A percentile compares a stretch with the other conserved stretches of the same genome.
These are phyloP conservation scores for Protostelium mycophagum DNA, from an alignment of 78 protist genomes.

Conservation along the genomic window DNA sequence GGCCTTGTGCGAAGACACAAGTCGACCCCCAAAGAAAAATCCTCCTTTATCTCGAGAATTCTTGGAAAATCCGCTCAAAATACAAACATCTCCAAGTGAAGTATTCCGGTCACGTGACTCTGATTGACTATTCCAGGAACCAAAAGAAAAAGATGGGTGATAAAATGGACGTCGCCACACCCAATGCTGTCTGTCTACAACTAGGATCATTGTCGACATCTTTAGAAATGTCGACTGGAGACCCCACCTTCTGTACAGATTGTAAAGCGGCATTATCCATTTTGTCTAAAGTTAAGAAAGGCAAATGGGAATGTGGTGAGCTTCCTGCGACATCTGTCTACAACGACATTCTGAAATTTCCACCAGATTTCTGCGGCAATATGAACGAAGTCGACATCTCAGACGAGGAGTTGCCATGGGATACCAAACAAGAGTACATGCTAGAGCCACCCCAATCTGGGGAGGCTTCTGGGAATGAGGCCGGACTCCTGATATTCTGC, in stretches of 20 bases:
- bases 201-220: neutral
- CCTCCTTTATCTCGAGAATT: neutral
- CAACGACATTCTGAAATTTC: neutral
- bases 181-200: neutral
- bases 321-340: neutral
- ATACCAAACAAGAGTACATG: neutral
- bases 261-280: neutral
- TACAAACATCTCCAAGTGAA: too few species aligned
- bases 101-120: too few species aligned
- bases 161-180: neutral
- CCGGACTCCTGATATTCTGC: neutral
- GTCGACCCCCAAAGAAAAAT: neutral
- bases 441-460: neutral
- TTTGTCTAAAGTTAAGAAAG: neutral
- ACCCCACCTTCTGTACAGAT: neutral
- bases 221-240: neutral
- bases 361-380: neutral
- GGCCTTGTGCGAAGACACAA: neutral
- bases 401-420: neutral
- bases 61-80: neutral
- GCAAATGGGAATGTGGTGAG: neutral
- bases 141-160: too few species aligned
- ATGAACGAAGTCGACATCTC: neutral
- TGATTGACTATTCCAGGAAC: too few species aligned
- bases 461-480: neutral